phyloP scores from a whole-genome alignment of 2,329 filamentous ascomycete species.

The Talaromyces sp. region DNA sequence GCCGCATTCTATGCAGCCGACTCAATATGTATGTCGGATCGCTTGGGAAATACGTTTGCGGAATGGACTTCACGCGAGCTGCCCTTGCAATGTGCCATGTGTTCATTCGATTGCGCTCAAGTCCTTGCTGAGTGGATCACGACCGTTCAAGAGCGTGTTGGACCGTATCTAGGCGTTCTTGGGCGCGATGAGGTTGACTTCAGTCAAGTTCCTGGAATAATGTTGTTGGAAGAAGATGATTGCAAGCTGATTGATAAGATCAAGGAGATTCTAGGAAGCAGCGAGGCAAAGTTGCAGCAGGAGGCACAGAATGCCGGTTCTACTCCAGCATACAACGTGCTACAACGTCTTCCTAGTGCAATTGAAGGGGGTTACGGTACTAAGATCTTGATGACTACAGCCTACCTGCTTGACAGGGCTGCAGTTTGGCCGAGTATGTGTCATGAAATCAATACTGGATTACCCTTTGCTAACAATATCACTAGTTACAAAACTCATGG shows the following conservation, averaged over 20 bases:
- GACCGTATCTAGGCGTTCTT: constrained; percentile 79
- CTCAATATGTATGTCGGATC: constrained; percentile 83
- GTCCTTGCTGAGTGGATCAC: constrained; percentile 93
- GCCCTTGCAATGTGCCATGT: constrained; percentile 86
- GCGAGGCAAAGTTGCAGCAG: constrained; percentile 73
- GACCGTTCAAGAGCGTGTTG: constrained; percentile 90
- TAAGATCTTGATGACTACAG: constrained; percentile 78
- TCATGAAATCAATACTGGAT: not conserved
- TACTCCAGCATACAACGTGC: constrained; percentile 50
- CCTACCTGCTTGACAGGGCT: constrained; percentile 81
- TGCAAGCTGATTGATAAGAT: constrained; percentile 80
- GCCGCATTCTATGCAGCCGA: constrained; percentile 95
- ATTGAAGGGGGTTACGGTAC: constrained; percentile 73
- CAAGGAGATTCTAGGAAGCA: constrained; percentile 69
- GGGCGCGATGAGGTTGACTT: constrained; percentile 79
- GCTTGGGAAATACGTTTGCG: constrained; percentile 77
- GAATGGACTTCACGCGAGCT: constrained; percentile 81
- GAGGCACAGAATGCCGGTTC: constrained; percentile 54
- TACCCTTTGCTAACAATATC: not conserved
- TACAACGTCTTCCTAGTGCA: constrained; percentile 55
- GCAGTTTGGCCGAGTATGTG: constrained; percentile 85
- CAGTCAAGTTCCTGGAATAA: constrained; percentile 75
- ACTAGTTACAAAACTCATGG: constrained; percentile 66
- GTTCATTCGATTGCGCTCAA: constrained; percentile 89
- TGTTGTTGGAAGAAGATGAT: constrained; percentile 90